Percentiles rank a stretch among this genome's conserved stretches.
Evolutionary conservation across 2,329 filamentous ascomycete genomes (phyloP).

Genomic region (Aspergillus pseudotamarii): DNA sequence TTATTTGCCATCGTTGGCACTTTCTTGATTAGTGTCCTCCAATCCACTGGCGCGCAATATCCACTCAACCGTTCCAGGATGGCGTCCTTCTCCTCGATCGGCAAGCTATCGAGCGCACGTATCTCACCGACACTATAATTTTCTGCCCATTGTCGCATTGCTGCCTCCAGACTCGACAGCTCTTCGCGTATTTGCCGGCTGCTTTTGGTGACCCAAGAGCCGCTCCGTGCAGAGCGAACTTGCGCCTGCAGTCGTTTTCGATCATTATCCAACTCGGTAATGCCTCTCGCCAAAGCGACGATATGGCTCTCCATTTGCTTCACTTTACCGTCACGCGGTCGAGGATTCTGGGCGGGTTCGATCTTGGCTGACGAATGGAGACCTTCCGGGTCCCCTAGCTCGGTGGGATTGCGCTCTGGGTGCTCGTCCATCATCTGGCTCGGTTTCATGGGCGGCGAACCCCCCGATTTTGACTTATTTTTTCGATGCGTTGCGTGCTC

Average conservation of each 20-base stretch:
- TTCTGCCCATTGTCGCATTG: constrained; percentile 10
- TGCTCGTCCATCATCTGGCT: not conserved
- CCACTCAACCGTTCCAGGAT: constrained; percentile 3
- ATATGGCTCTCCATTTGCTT: constrained; percentile 5
- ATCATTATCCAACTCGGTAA: constrained; percentile 5
- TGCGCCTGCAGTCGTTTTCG: constrained; percentile 8
- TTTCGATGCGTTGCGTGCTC: not conserved
- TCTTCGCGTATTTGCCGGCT: constrained; percentile 8
- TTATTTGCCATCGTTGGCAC: not conserved
- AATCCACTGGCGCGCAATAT: constrained; percentile 6
- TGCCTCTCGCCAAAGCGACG: not conserved
- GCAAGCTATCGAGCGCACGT: not conserved
- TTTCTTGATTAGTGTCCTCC: constrained; percentile 3
- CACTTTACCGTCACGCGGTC: not conserved
- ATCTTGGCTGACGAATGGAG: not conserved
- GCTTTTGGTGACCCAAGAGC: constrained; percentile 4
- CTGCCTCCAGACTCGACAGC: constrained; percentile 4
- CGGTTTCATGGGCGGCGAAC: not conserved
- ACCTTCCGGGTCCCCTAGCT: not conserved
- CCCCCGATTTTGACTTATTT: not conserved
- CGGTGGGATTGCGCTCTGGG: not conserved
- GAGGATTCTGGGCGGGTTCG: not conserved
- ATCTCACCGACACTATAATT: not conserved
- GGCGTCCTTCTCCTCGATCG: not conserved
- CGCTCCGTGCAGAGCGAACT: not conserved